Base-by-base conservation (phyloP, 23 red algal species). In the Pyropia yezoensis region DNA sequence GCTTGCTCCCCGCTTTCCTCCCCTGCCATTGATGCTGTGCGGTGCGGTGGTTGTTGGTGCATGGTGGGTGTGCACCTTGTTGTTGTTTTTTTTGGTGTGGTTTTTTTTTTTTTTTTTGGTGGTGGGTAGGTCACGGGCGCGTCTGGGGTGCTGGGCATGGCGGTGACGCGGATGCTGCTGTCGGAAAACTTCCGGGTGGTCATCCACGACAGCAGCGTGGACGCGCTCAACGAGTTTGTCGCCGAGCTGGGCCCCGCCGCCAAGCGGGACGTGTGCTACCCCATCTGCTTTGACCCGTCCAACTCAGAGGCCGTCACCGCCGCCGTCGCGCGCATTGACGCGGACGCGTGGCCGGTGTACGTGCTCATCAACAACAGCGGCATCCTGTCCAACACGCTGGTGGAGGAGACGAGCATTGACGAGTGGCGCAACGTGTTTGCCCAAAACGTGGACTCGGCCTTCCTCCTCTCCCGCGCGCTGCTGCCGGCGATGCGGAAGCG, bases 341-440 rank as follows among this genome's bases (percentile, higher is more conserved):
- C 49, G n/a, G 92, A 96, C 62, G 90, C 90, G 30, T 72, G 79
- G 53, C 78, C 84, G 9, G 84, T 96, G 51, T 89, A 90, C 55
- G 66, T 96, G 34, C 77, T 96, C 45, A 57, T 96, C 58, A 96
- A 96, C 63, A 96, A 96, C 57, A 87, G 78, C 76, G 78, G 83
- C n/a, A 70, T 90, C 28, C 77, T 90, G 9, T 73, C 75, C 27
- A 71, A 74, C 55, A 90, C 85, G 18, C 80, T 66, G 49, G 59
- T 75, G 21, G 49, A 59, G 12, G 83, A 77, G 18, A 96, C 92
- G 27, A 65, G 54, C 50, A 33, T 87, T 24, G 82, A 89, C 57
- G 92, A 90, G 17, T 96, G 92, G 92, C 80, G 58, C 49, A 18
- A 75, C 53, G 74, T 78, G 18, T 96, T 96, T 79, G 86, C 92